Evolutionary conservation across 768 basidiomycete genomes (phyloP), one percentile per base, ranked within the genome.

Genomic region (Lactarius pseudohatsudake): DNA sequence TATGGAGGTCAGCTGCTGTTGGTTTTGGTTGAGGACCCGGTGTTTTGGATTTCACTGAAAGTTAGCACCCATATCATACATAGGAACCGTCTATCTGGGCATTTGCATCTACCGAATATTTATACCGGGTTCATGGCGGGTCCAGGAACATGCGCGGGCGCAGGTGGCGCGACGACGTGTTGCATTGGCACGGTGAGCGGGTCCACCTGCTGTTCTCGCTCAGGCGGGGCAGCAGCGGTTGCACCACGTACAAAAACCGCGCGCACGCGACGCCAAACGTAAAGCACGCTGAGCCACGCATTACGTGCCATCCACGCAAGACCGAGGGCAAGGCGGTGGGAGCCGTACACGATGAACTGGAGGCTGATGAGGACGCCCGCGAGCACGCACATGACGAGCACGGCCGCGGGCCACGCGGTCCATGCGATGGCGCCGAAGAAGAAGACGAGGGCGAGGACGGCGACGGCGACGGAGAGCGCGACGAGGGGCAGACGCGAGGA

Each of bases 401-500:
- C n/a, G n/a, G n/a, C n/a, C n/a, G n/a, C 74, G 0, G 89, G 87
- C 85, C 86, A 90, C 2, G 84, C 84, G 0, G 78, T 76, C 76
- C 82, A 90, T 4, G 89, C 86, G 9, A 90, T 84, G 30, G 84
- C 73, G 10, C 81, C 77, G 30, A 91, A 74, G 76, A 90, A 91
- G 1, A 73, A 68, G 32, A 32, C 32, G 32, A 32, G 32, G 5
- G 32, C 32, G 32, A 32, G 32, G 32, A 32, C 32, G 4, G 6
- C 32, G 32, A 32, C 32, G 4, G 88, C 32, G 32, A 32, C 32
- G 4, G 88, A 80, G 79, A 86, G 83, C 34, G 34, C 34, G 34
- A 32, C 32, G 4, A 32, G 32, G 32, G 32, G 32, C 32, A 32
- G 32, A 32, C 32, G 32, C 5, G 34, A 80, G 1, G 86, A 84